phyloP scores from a whole-genome alignment of 1,284 basidiomycete genomes.

The Fomitopsis pinicola region DNA sequence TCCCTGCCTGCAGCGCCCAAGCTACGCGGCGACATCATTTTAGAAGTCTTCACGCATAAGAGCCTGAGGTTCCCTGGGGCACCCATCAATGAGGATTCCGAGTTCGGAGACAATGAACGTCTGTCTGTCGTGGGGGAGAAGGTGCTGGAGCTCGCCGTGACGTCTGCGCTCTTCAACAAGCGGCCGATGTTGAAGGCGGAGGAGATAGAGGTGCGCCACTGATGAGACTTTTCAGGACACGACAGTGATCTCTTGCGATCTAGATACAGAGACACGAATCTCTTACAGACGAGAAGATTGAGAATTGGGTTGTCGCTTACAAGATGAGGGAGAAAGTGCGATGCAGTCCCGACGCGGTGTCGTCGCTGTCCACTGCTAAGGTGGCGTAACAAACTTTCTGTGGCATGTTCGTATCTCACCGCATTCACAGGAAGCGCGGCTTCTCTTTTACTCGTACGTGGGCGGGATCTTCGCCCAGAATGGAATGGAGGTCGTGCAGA shows the following conservation, averaged over 20 bases:
- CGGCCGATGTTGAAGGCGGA: slow-evolving; percentile 46
- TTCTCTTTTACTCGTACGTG: slow-evolving; percentile 62
- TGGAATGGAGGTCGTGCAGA: slow-evolving; percentile 46
- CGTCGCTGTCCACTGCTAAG: slow-evolving; percentile 40
- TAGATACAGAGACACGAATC: slow-evolving; percentile 27
- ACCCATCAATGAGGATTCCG: slow-evolving; percentile 32
- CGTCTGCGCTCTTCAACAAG: slow-evolving; percentile 46
- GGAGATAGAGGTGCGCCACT: slow-evolving; percentile 43
- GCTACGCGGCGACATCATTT: slow-evolving; percentile 46
- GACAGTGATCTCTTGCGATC: slow-evolving; percentile 6
- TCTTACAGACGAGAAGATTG: slow-evolving; percentile 43
- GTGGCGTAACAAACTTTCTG: slow-evolving; percentile 31
- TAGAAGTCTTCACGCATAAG: slow-evolving; percentile 65
- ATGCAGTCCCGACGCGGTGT: slow-evolving; percentile 42
- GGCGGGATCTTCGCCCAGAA: slow-evolving; percentile 58
- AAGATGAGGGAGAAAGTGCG: slow-evolving; percentile 52
- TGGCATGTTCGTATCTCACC: slow-evolving; percentile 9
- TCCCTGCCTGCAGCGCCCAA: slow-evolving; percentile 32
- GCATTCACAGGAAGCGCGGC: slow-evolving; percentile 45
- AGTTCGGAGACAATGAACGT: slow-evolving; percentile 54
- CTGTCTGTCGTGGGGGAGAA: slow-evolving; percentile 49
- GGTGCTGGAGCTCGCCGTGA: slow-evolving; percentile 47
- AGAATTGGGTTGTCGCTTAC: slow-evolving; percentile 58
- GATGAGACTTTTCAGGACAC: background rate
- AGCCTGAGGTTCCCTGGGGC: slow-evolving; percentile 48